A percentile compares a stretch with the other conserved stretches of the same genome.
Conservation (phyloP, 768 basidiomycete species). For the Galerina marginata region DNA sequence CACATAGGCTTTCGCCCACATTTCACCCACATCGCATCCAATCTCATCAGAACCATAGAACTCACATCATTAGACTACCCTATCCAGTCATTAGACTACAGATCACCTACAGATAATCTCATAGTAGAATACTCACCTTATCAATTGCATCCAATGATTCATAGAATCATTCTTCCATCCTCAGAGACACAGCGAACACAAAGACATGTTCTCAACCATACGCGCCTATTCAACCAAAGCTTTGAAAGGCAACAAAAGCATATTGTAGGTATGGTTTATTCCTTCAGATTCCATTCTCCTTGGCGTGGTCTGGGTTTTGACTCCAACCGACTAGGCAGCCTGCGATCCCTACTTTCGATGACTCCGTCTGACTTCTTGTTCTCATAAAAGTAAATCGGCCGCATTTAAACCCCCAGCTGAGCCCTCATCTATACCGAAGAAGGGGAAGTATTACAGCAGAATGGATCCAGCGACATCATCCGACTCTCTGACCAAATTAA, state of each 20-base stretch:
- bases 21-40: too few species aligned
- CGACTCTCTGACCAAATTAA: slow-evolving; percentile 2
- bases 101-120: too few species aligned
- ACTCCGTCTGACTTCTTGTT: not conserved
- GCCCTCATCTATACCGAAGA: not conserved
- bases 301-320: not conserved
- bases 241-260: slow-evolving; percentile 6
- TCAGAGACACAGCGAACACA: too few species aligned
- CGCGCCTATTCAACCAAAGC: slow-evolving; percentile 14
- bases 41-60: too few species aligned
- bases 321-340: not conserved
- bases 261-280: slow-evolving; percentile 9
- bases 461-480: slow-evolving; percentile 1
- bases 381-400: slow-evolving; percentile 10
- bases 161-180: too few species aligned
- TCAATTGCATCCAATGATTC: too few species aligned
- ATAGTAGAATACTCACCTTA: too few species aligned
- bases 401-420: slow-evolving; percentile 3
- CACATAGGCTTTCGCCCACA: too few species aligned
- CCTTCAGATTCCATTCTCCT: not conserved
- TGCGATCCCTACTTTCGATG: not conserved
- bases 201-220: slow-evolving; percentile 7
- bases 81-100: too few species aligned
- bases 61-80: too few species aligned
- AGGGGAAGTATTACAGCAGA: not conserved